Base-by-base conservation (phyloP, 106 monocot species). In the Apostasia ramifera region DNA sequence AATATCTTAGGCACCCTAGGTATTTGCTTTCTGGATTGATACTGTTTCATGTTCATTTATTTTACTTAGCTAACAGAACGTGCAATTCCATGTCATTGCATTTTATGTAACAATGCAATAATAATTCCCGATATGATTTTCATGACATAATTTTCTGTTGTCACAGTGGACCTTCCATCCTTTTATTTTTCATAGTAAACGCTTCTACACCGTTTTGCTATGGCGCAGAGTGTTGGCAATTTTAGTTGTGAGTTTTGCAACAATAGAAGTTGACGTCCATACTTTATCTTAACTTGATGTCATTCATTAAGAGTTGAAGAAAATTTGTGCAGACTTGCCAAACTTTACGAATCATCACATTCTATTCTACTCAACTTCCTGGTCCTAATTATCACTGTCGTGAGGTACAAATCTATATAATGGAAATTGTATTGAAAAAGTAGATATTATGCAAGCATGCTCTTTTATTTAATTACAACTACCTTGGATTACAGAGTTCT, bases 311-410 rank as follows among this genome's bases (percentile, higher is more conserved):
- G 26, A 65, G 7, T 60, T 73, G 60, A 50, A 49, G 13, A 59
- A 53, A 41, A 51, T 61, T 49, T 39, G 44, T 79, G 39, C 83
- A 99, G 98, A 81, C 81, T 69, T 93, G 79, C 63, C 98, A 99
- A 57, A 13, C 72, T 54, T 70, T 99, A 14, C 61, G 98, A 66
- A 90, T 99, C 43, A 68, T 99, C 67, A 93, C 98, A 49, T 99
- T 99, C 76, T 99, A 99, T 74, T 88, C 98, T 59, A 99, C 98
- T 7, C 93, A 90, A 65, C 92, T 99, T 77, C 98, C 98, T 60
- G 98, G 98, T 70, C 90, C 98, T 12, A 99, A 90, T 66, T 99
- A 99, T 72, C 98, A 99, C 53, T 99, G 98, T 75, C 98, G 88
- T 14, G 93, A 99, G 98, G 98, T 93, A 72, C 58, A 43, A 61